Evolutionary conservation across 139 green algal species (phyloP).

Genomic region (Ettlia oleoabundans): DNA sequence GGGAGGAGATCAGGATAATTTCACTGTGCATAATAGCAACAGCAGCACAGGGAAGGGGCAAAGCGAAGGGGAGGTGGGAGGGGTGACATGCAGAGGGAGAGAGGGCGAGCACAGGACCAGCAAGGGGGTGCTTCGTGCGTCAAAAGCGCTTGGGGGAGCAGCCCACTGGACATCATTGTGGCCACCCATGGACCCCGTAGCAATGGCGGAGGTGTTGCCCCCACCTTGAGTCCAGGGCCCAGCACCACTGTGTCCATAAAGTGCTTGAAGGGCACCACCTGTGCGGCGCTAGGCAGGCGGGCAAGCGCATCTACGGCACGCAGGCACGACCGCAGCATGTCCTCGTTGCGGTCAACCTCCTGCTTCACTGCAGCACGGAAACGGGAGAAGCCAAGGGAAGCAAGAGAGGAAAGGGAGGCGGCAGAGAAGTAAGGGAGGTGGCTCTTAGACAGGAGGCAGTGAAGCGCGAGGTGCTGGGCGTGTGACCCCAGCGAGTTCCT

Average conservation of each 20-base stretch:
- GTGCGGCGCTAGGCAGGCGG: slow-evolving; percentile 57
- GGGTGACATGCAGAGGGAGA: background rate
- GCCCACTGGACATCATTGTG: background rate
- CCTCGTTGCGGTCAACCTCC: slow-evolving; percentile 97
- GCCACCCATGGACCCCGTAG: background rate
- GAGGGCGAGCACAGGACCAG: too few relatives aligned
- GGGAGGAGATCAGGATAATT: too few relatives aligned
- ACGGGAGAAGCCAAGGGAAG: background rate
- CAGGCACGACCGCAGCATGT: slow-evolving; percentile 93
- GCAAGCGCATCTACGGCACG: slow-evolving; percentile 81
- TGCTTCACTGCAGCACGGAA: slow-evolving; percentile 87
- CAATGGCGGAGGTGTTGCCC: background rate
- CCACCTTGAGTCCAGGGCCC: slow-evolving; percentile 27
- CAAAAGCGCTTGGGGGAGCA: background rate
- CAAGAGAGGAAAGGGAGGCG: background rate
- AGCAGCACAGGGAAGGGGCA: background rate
- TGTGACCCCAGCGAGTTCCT: too few relatives aligned
- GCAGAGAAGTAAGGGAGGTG: background rate
- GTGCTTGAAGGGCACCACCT: slow-evolving; percentile 64
- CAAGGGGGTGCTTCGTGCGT: too few relatives aligned
- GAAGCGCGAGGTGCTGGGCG: too few relatives aligned
- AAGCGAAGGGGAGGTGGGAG: background rate
- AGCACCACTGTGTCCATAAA: slow-evolving; percentile 68
- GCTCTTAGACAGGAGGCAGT: too few relatives aligned
- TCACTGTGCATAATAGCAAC: too few relatives aligned